Evolutionary conservation across 169 alveolate genomes (phyloP), one percentile per base, ranked within the genome.

Genomic region (Plasmodium adleri): DNA sequence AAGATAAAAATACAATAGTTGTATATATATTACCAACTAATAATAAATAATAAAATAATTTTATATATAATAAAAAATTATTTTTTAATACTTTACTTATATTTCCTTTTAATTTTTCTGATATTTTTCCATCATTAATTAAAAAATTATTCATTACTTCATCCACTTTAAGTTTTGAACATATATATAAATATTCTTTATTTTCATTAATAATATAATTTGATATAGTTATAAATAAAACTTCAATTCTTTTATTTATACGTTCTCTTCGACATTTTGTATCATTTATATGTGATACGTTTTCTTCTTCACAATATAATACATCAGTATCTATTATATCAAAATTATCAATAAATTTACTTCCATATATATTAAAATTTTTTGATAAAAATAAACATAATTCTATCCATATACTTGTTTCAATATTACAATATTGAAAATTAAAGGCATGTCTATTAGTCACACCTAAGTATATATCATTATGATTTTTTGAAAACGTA

Each of bases 351-450:
- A 59, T 74, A 72, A 64, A 86, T 28, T 72, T 86, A 60, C 76
- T 60, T 20, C 88, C 75, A 86, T 32, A 71, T 54, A 86, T 10
- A 26, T 86, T 75, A 71, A 86, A 86, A 56, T 86, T 86, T 60
- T 86, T 70, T 56, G 88, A 28, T 15, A 86, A 20, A 62, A 86
- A 86, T 54, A 86, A 86, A 13, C 72, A 71, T 20, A 86, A 86
- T 17, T 86, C 92, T 12, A 86, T 45, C 92, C 92, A 86, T 28
- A 86, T 86, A 45, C 88, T 86, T 71, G 92, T 86, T 66, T 86
- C 92, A 49, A 86, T 86, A 49, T 86, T 86, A 64, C 88, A 86
- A 22, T 72, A 72, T 62, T 86, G 88, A 60, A 71, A 72, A 59
- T 86, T 86, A 26, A 71, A 86, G 17, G 72, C 74, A 86, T 72